Conservation (phyloP, 129 eudicot species). For the Artemisia argyi region DNA sequence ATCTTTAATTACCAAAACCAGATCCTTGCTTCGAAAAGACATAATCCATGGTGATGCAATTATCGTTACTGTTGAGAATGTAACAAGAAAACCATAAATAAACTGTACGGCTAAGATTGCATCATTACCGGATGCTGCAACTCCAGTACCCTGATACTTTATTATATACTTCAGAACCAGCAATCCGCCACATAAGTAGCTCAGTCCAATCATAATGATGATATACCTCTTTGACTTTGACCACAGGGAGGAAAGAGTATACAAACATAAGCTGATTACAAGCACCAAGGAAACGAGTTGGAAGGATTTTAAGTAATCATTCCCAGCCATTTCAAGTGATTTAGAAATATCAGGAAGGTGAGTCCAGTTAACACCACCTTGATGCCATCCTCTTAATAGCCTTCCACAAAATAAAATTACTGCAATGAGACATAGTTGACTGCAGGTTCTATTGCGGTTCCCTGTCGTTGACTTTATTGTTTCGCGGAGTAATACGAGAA, state of each 20-base stretch:
- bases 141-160: slow-evolving; percentile 43
- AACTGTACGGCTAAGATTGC: slow-evolving; percentile 53
- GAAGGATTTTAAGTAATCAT: slow-evolving; percentile 33
- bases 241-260: slow-evolving; percentile 39
- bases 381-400: slow-evolving; percentile 94
- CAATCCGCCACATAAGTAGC: slow-evolving; percentile 46
- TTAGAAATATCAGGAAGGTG: slow-evolving; percentile 86
- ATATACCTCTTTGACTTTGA: slow-evolving; percentile 37
- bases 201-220: slow-evolving; percentile 31
- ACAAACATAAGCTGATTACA: slow-evolving; percentile 42
- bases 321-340: slow-evolving; percentile 63
- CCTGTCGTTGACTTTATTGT: slow-evolving; percentile 37
- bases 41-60: slow-evolving; percentile 63
- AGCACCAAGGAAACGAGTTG: slow-evolving; percentile 62
- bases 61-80: slow-evolving; percentile 34
- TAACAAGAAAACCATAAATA: slow-evolving; percentile 51
- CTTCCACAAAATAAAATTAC: slow-evolving; percentile 56
- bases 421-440: slow-evolving; percentile 37
- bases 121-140: slow-evolving; percentile 37
- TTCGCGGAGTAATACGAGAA: slow-evolving; percentile 54
- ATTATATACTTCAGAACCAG: slow-evolving; percentile 51
- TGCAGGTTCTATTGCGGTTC: slow-evolving; percentile 2
- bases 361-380: slow-evolving; percentile 96
- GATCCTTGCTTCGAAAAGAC: slow-evolving; percentile 29
- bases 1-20: slow-evolving; percentile 42